A percentile compares a stretch with the other conserved stretches of the same genome.
These are phyloP conservation scores for Malassezia nana DNA, from an alignment of 1,284 basidiomycete species.

Conservation along the genomic window DNA sequence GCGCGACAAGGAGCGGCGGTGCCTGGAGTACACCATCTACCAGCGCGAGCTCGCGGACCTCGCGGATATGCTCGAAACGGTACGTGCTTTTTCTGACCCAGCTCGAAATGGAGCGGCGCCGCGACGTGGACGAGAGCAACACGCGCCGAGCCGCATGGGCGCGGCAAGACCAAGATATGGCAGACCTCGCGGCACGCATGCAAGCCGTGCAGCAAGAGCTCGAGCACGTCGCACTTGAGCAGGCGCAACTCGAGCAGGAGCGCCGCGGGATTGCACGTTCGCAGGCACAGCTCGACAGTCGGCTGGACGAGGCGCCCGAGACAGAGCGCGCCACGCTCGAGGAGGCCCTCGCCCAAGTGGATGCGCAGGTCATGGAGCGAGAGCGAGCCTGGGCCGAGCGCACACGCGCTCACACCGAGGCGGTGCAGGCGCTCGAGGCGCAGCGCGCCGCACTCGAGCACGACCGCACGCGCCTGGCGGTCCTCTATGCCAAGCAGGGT, in stretches of 20 bases:
- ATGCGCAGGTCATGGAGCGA: constrained; percentile 58
- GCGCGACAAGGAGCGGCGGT: constrained; percentile 85
- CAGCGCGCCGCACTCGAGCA: constrained; percentile 26
- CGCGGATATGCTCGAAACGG: constrained; percentile 64
- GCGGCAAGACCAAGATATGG: constrained; percentile 67
- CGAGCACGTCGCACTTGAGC: constrained; percentile 61
- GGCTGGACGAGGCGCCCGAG: constrained; percentile 55
- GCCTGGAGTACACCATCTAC: constrained; percentile 89
- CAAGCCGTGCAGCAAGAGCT: constrained; percentile 60
- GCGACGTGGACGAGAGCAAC: constrained; percentile 71
- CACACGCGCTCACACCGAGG: constrained; percentile 59
- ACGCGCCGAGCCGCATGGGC: constrained; percentile 69
- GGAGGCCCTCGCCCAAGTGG: constrained; percentile 59
- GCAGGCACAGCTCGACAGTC: constrained; percentile 67
- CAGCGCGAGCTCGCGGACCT: constrained; percentile 84
- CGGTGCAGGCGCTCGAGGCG: constrained; percentile 49
- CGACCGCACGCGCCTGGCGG: constrained; percentile 29
- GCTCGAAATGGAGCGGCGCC: constrained; percentile 59
- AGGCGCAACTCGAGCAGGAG: constrained; percentile 64
- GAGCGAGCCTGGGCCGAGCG: constrained; percentile 59
- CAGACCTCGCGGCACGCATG: constrained; percentile 60
- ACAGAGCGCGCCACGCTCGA: constrained; percentile 51
- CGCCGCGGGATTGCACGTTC: constrained; percentile 50
- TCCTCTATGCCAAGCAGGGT: constrained; percentile 40
- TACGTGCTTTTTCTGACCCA: not conserved